Conservation (phyloP, 345 rosid genomes). For the Lumnitzera racemosa region DNA sequence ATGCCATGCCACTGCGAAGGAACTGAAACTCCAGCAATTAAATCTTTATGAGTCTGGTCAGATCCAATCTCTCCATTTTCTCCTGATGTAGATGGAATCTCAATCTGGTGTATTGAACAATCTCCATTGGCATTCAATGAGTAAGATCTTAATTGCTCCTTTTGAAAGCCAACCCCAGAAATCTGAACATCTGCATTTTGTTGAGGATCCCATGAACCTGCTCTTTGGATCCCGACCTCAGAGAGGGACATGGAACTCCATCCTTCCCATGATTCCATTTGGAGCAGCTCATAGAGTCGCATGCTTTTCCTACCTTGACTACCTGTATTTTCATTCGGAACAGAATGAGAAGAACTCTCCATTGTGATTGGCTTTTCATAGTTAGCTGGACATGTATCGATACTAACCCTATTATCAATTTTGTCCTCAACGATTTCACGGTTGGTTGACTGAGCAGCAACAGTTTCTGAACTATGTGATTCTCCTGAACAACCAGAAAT, state of each 20-base stretch:
- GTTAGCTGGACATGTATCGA: slow-evolving; percentile 15
- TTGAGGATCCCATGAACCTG: slow-evolving; percentile 20
- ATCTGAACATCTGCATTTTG: slow-evolving; percentile 18
- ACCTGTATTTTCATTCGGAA: slow-evolving; percentile 32
- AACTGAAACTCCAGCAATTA: slow-evolving; percentile 23
- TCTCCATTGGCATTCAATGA: slow-evolving; percentile 27
- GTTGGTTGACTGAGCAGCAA: slow-evolving; percentile 25
- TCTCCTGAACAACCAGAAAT: slow-evolving; percentile 24
- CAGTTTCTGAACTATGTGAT: slow-evolving; percentile 25
- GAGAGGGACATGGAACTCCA: slow-evolving; percentile 19
- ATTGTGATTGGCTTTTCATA: slow-evolving; percentile 16
- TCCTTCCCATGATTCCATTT: slow-evolving; percentile 54
- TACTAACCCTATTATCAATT: slow-evolving; percentile 21
- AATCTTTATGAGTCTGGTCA: slow-evolving; percentile 25
- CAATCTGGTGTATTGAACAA: slow-evolving; percentile 28
- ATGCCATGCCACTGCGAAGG: slow-evolving; percentile 41
- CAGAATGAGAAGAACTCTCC: slow-evolving; percentile 23
- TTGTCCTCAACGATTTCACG: slow-evolving; percentile 44
- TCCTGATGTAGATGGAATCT: slow-evolving; percentile 78
- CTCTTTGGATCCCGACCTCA: slow-evolving; percentile 20
- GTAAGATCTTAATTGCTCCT: slow-evolving; percentile 16
- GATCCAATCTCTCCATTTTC: slow-evolving; percentile 41
- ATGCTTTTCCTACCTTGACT: slow-evolving; percentile 60
- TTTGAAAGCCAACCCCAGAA: slow-evolving; percentile 15
- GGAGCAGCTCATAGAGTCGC: slow-evolving; percentile 87